A percentile compares a stretch with the other conserved stretches of the same genome.
Conservation (phyloP, 208 protist species). For the Trypanosoma melophagium region DNA sequence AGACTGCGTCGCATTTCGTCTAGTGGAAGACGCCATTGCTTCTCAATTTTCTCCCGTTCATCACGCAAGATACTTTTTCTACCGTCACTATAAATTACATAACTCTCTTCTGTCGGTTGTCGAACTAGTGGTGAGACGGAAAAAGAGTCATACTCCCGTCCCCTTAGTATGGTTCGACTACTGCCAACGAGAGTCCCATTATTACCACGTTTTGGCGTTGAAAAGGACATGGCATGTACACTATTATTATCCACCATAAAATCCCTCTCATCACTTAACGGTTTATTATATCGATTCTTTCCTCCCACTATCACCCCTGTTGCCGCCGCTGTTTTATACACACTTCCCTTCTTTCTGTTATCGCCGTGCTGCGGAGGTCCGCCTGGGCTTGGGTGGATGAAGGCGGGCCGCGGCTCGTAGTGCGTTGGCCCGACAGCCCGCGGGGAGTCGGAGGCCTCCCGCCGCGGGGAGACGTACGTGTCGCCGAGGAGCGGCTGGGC, state of each 20-base stretch:
- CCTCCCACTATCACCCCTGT: not conserved
- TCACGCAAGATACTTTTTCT: slow-evolving; percentile 55
- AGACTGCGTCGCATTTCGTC: slow-evolving; percentile 58
- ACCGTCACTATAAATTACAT: not conserved
- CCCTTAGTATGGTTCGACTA: not conserved
- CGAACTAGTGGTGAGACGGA: slow-evolving; percentile 3
- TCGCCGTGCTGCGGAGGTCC: not conserved
- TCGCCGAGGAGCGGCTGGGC: slow-evolving; percentile 16
- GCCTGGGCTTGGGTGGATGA: slow-evolving; percentile 11
- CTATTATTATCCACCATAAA: not conserved
- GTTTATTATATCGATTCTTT: not conserved
- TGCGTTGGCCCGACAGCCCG: not conserved
- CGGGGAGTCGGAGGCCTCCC: slow-evolving; percentile 9
- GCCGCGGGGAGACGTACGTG: slow-evolving; percentile 1
- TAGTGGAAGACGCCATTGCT: slow-evolving; percentile 42
- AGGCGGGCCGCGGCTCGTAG: slow-evolving; percentile 6
- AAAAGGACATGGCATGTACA: not conserved
- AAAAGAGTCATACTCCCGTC: not conserved
- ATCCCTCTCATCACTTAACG: not conserved
- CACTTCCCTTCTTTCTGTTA: not conserved
- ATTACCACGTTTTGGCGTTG: slow-evolving; percentile 1
- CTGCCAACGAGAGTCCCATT: not conserved
- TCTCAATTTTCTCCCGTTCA: slow-evolving; percentile 59
- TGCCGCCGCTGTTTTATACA: not conserved
- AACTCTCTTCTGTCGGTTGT: not conserved